These are phyloP conservation scores for Calonectria pteridis DNA, from an alignment of 2,329 filamentous ascomycete genomes.

Conservation along the genomic window DNA sequence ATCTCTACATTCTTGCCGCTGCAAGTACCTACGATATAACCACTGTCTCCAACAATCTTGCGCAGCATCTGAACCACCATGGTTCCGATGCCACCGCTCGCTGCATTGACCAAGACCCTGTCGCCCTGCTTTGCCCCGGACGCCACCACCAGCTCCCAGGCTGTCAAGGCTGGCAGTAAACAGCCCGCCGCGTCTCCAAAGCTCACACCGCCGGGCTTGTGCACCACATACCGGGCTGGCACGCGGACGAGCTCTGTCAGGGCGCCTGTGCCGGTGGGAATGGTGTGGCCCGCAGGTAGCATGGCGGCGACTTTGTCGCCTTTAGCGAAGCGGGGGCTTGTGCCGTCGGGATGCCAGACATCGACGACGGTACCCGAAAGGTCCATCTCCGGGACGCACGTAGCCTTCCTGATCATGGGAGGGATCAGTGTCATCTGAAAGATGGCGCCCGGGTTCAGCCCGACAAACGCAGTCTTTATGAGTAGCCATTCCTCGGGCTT, in stretches of 20 bases:
- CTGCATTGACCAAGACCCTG: conserved; percentile 62
- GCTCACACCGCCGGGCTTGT: conserved; percentile 46
- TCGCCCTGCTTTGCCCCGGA: conserved; percentile 54
- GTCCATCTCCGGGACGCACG: conserved; percentile 46
- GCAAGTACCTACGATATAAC: conserved; percentile 61
- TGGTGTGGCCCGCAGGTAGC: conserved; percentile 49
- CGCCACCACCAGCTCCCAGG: conserved; percentile 53
- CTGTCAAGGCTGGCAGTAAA: conserved; percentile 54
- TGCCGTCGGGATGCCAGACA: conserved; percentile 47
- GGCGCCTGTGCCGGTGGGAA: conserved; percentile 53
- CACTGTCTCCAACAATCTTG: conserved; percentile 53
- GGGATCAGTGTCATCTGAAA: conserved; percentile 57
- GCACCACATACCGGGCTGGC: conserved; percentile 48
- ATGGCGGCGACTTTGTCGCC: conserved; percentile 55
- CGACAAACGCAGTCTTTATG: conserved; percentile 56
- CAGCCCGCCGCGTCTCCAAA: conserved; percentile 53
- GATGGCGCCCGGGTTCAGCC: conserved; percentile 59
- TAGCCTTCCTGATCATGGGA: conserved; percentile 50
- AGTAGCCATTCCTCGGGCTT: conserved; percentile 52
- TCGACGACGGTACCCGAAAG: conserved; percentile 37
- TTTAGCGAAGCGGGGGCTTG: conserved; percentile 33
- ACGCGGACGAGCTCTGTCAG: conserved; percentile 56
- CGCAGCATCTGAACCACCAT: conserved; percentile 59
- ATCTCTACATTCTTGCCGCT: conserved; percentile 59
- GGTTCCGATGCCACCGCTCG: conserved; percentile 63